Conservation (phyloP, 1,284 basidiomycete species). For the Pisolithus thermaeus region DNA sequence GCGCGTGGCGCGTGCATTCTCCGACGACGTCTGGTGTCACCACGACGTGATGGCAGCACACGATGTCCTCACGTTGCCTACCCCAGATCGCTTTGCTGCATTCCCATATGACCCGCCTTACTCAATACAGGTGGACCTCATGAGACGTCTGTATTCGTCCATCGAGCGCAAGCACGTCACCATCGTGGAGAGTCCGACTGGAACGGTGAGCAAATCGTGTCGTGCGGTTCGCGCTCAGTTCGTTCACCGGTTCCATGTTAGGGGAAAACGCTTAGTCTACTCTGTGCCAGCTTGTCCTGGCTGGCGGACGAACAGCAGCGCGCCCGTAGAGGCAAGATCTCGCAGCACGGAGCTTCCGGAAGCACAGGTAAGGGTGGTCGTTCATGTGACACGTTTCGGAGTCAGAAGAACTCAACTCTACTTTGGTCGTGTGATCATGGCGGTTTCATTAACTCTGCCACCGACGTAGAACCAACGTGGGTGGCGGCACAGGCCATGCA, state of each 20-base stretch:
- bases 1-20: constrained; percentile 1
- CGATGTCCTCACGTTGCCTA: constrained; percentile 36
- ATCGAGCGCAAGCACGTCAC: constrained; percentile 75
- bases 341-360: constrained; percentile 29
- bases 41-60: constrained; percentile 8
- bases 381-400: constrained; percentile 4
- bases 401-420: neutral
- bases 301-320: constrained; percentile 64
- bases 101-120: constrained; percentile 87
- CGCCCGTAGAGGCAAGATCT: constrained; percentile 55
- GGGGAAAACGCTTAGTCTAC: constrained; percentile 83
- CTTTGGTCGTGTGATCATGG: neutral
- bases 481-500: constrained; percentile 73
- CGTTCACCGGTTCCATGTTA: constrained; percentile 24
- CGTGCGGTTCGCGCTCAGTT: neutral
- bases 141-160: constrained; percentile 80
- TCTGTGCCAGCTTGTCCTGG: constrained; percentile 81
- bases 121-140: constrained; percentile 82
- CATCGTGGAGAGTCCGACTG: constrained; percentile 83
- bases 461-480: constrained; percentile 65
- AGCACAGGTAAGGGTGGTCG: constrained; percentile 27
- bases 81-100: constrained; percentile 60
- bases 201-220: constrained; percentile 50
- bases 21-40: neutral
- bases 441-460: neutral